Conservation (phyloP, 2,329 filamentous ascomycete species). For the Gaeumannomyces tritici region DNA sequence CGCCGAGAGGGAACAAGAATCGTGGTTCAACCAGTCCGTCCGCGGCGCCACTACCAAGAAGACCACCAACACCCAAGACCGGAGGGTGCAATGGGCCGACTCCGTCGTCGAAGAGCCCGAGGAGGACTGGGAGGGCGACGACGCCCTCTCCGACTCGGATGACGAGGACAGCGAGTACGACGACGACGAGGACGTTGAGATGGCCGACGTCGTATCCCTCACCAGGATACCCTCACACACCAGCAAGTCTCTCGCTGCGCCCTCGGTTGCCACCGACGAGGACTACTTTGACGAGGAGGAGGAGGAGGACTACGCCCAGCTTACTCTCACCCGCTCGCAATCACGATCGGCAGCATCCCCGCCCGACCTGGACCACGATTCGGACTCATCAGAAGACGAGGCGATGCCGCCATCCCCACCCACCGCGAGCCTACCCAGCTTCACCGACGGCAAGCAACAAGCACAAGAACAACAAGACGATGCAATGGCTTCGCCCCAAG, state of each 20-base stretch:
- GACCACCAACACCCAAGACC: conserved; percentile 38
- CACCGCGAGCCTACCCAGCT: conserved; percentile 44
- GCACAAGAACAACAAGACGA: conserved; percentile 26
- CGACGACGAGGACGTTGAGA: conserved; percentile 47
- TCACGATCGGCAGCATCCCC: conserved; percentile 48
- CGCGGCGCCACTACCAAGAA: conserved; percentile 51
- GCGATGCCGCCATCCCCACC: conserved; percentile 63
- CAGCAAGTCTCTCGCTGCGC: conserved; percentile 19
- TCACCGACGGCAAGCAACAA: conserved; percentile 46
- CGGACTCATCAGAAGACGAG: conserved; percentile 64
- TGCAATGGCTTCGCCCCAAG: conserved; percentile 16
- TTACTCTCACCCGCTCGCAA: conserved; percentile 58
- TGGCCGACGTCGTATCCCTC: conserved; percentile 37
- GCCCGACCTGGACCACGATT: conserved; percentile 62
- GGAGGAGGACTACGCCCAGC: conserved; percentile 55
- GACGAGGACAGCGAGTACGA: conserved; percentile 39
- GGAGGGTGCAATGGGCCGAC: conserved; percentile 83
- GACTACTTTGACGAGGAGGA: conserved; percentile 46
- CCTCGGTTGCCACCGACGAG: conserved; percentile 29
- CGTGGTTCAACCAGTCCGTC: conserved; percentile 96
- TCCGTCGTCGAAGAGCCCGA: conserved; percentile 63
- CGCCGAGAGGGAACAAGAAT: conserved; percentile 90
- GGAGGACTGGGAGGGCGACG: conserved; percentile 60
- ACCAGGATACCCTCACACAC: conserved; percentile 31
- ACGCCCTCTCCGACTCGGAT: conserved; percentile 45